Evolutionary conservation across 148 eudicot genomes (phyloP).

Genomic region (Chenopodium suecicum): DNA sequence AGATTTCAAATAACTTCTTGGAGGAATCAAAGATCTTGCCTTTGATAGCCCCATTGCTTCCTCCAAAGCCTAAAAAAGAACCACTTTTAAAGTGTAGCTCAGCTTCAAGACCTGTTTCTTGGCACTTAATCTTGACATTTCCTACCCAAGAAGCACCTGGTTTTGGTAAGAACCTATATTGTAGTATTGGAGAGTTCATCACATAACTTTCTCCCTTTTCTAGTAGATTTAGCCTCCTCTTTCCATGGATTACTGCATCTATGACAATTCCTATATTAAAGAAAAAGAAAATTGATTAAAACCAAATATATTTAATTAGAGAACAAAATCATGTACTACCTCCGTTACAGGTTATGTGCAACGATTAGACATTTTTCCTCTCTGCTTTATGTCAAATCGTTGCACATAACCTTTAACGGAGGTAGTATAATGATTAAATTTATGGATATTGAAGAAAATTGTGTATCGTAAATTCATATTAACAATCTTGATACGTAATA

Average conservation of each 20-base stretch:
- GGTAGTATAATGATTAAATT: too few species aligned
- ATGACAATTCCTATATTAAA: slow-evolving; percentile 46
- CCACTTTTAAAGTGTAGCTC: slow-evolving; percentile 44
- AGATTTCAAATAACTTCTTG: slow-evolving; percentile 51
- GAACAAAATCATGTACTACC: too few species aligned
- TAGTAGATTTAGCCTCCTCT: slow-evolving; percentile 46
- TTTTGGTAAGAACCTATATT: slow-evolving; percentile 58
- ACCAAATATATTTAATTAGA: not conserved
- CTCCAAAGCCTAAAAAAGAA: slow-evolving; percentile 43
- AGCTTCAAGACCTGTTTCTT: slow-evolving; percentile 67
- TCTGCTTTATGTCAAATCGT: too few species aligned
- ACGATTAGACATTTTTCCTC: too few species aligned
- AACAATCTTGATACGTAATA: too few species aligned
- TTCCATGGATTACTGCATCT: slow-evolving; percentile 53
- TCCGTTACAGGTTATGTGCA: too few species aligned
- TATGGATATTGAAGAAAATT: too few species aligned
- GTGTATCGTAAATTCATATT: too few species aligned
- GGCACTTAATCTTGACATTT: slow-evolving; percentile 50
- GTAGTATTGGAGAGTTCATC: slow-evolving; percentile 55
- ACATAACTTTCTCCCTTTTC: slow-evolving; percentile 56
- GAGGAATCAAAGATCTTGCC: slow-evolving; percentile 57
- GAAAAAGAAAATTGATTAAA: not conserved
- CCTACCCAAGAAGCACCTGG: slow-evolving; percentile 65
- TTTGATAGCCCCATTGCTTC: slow-evolving; percentile 38
- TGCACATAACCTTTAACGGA: too few species aligned